phyloP scores from a whole-genome alignment of 106 monocot species.

The Platanthera guangdongensis region DNA sequence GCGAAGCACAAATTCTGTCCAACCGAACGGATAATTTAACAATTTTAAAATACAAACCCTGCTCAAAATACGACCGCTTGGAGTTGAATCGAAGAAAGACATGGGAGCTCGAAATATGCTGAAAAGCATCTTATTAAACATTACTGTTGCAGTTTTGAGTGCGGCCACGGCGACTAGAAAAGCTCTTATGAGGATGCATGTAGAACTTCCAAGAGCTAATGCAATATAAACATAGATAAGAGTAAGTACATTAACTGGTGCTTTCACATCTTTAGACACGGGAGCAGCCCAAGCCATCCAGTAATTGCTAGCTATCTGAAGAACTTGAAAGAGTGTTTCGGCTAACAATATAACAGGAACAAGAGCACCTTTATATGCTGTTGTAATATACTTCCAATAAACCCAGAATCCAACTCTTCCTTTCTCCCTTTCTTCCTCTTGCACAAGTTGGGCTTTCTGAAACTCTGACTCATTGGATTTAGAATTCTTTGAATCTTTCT shows the following conservation, averaged over 20 bases:
- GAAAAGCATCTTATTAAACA: slow-evolving; percentile 55
- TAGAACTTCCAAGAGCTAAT: slow-evolving; percentile 58
- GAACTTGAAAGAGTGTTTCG: slow-evolving; percentile 59
- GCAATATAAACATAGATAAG: slow-evolving; percentile 70
- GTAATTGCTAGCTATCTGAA: slow-evolving; percentile 69
- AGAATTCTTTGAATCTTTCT: slow-evolving; percentile 29
- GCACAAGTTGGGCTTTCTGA: slow-evolving; percentile 61
- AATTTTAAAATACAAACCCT: slow-evolving; percentile 35
- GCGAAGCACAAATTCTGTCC: too few relatives aligned
- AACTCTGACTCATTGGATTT: slow-evolving; percentile 23
- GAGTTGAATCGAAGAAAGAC: slow-evolving; percentile 93
- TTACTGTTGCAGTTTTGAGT: slow-evolving; percentile 55
- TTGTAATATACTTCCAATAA: slow-evolving; percentile 83
- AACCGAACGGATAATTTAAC: not conserved
- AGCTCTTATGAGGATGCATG: slow-evolving; percentile 48
- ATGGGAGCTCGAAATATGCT: slow-evolving; percentile 49
- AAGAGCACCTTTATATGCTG: slow-evolving; percentile 63
- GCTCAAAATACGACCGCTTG: slow-evolving; percentile 73
- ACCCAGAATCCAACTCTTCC: slow-evolving; percentile 81
- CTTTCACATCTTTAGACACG: slow-evolving; percentile 30
- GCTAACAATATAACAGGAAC: slow-evolving; percentile 57
- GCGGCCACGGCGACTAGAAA: slow-evolving; percentile 56
- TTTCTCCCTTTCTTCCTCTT: slow-evolving; percentile 98
- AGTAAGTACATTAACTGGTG: slow-evolving; percentile 37
- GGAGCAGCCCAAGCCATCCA: slow-evolving; percentile 25